phyloP scores from a whole-genome alignment of 441 rosid species.

The Adansonia rubrostipa region DNA sequence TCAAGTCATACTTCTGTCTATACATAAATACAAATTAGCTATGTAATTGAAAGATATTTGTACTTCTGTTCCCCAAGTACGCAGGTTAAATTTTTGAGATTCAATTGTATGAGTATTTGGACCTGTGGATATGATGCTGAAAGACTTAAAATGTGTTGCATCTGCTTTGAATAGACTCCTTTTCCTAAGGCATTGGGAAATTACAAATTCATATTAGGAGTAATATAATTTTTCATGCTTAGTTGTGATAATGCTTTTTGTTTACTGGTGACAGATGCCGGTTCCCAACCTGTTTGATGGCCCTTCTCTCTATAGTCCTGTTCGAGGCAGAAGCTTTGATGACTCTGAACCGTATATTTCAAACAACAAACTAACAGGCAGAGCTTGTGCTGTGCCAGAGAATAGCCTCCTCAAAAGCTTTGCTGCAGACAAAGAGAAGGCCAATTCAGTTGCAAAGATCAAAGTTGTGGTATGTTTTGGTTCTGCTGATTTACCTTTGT shows the following conservation, averaged over 20 bases:
- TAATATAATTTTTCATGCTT: slow-evolving; percentile 9
- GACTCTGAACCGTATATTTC: slow-evolving; percentile 66
- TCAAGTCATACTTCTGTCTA: neutral
- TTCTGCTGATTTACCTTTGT: slow-evolving; percentile 15
- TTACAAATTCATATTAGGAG: neutral
- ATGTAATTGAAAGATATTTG: neutral
- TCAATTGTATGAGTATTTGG: slow-evolving; percentile 1
- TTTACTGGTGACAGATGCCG: slow-evolving; percentile 59
- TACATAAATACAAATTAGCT: slow-evolving; percentile 2
- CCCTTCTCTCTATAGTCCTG: slow-evolving; percentile 64
- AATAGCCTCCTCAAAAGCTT: slow-evolving; percentile 72
- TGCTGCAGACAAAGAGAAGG: slow-evolving; percentile 81
- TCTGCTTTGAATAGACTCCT: neutral
- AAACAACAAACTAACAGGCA: slow-evolving; percentile 66
- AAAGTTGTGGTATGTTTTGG: slow-evolving; percentile 92
- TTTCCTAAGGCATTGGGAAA: neutral
- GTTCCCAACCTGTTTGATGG: slow-evolving; percentile 61
- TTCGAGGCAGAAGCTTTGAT: slow-evolving; percentile 80
- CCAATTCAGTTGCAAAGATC: slow-evolving; percentile 91
- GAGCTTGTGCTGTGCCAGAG: slow-evolving; percentile 68
- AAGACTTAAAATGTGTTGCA: neutral
- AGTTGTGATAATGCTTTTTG: slow-evolving; percentile 20
- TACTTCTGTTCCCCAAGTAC: neutral
- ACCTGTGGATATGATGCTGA: neutral
- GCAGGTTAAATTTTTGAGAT: neutral